Base-by-base conservation (phyloP, 2,329 filamentous ascomycete species). In the Pestalotiopsis sp. region DNA sequence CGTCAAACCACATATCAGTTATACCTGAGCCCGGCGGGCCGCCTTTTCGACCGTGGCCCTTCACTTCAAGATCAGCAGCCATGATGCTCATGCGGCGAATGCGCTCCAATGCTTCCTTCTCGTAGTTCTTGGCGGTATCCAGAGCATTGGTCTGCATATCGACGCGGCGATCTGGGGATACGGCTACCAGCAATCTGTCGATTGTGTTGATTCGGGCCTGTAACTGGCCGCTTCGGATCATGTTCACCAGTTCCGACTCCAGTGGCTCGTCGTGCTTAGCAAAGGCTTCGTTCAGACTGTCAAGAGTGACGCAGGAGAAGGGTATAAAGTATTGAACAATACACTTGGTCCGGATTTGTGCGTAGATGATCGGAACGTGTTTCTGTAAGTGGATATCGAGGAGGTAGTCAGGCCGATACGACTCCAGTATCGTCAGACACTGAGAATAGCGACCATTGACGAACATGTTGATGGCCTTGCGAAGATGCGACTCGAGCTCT, bases 281-380 rank as follows among this genome's bases (percentile, higher is more conserved):
- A 79, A 99, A 98, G 2, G 93, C 91, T 45, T 87, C 84, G 9
- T 92, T 90, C 84, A 99, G 89, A 70, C 90, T 94, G 23, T 91
- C 87, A 4, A 98, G 84, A 0, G 92, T 95, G 70, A 98, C 94
- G 72, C 91, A 91, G 57, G 92, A 97, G 80, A 97, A 99, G 0
- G 96, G 95, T 27, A 93, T 87, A 74, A 97, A 92, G 81, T 98
- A 98, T 77, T 97, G 93, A 27, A 95, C 89, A 69, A 99, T 98
- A 75, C 95, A 95, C 83, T 98, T 98, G 75, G 88, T 92, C 69
- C 96, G 90, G 73, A 99, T 94, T 62, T 85, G 83, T 12, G 87
- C 84, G 81, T 95, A 96, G 23, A 99, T 84, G 1, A 83, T 81
- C 49, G 86, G 77, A 20, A 98, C 84, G 72, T 97, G 93, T 70